Percentiles rank a stretch among this genome's conserved stretches.
Evolutionary conservation across 805 yeast genomes (phyloP).

Genomic region (Clavispora vitiphila): DNA sequence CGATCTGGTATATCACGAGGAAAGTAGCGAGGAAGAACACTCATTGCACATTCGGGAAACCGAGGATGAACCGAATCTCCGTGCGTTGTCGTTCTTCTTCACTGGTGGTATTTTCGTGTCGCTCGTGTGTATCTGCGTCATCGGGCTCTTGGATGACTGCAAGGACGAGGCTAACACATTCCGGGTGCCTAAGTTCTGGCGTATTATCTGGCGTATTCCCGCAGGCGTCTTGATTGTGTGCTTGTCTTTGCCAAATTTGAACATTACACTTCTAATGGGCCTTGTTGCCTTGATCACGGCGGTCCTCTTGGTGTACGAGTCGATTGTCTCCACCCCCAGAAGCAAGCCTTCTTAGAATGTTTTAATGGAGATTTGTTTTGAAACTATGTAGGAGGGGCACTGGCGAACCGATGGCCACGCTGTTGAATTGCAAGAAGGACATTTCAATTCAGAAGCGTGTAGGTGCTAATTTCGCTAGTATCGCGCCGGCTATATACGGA

Average conservation of each 20-base stretch:
- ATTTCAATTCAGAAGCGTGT: no score
- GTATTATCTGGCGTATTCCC: conserved; percentile 40
- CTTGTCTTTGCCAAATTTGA: conserved; percentile 40
- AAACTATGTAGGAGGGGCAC: no score
- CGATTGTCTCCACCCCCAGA: conserved; percentile 24
- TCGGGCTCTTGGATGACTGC: conserved; percentile 44
- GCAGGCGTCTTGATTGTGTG: conserved; percentile 35
- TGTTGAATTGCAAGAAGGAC: no score
- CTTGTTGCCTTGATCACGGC: conserved; percentile 32
- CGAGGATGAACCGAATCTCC: conserved; percentile 27
- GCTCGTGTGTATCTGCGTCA: conserved; percentile 29
- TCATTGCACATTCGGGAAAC: background rate
- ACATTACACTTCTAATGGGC: conserved; percentile 39
- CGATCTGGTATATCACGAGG: conserved; percentile 12
- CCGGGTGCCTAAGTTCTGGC: conserved; percentile 26
- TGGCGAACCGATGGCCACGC: no score
- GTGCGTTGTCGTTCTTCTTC: conserved; percentile 45
- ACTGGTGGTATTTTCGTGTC: conserved; percentile 51
- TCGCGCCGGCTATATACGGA: no score
- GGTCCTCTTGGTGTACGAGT: conserved; percentile 34
- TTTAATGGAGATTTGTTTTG: no score
- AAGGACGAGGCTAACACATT: conserved; percentile 33
- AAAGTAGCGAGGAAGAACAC: background rate
- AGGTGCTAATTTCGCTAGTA: no score
- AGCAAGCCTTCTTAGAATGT: background rate